These are phyloP conservation scores for Penicillium hordei DNA, from an alignment of 2,329 filamentous ascomycete genomes.

Conservation along the genomic window DNA sequence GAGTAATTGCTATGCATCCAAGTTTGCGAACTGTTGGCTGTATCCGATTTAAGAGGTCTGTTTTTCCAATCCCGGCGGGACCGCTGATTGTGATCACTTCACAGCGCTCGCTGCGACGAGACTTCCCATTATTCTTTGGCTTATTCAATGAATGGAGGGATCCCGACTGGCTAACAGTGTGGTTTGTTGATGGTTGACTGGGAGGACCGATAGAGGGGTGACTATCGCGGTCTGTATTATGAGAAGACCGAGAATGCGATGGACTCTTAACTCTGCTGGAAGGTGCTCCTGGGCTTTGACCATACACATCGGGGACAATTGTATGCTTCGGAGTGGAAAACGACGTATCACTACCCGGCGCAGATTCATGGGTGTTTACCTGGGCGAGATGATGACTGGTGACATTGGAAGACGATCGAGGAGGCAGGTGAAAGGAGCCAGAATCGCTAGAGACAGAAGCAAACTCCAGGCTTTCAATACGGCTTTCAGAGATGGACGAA, in stretches of 20 bases:
- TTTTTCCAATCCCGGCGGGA: conserved; percentile 60
- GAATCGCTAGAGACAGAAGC: conserved; percentile 59
- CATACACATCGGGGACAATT: conserved; percentile 11
- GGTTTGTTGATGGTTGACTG: conserved; percentile 35
- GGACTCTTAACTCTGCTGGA: conserved; percentile 38
- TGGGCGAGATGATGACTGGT: conserved; percentile 30
- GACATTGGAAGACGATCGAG: conserved; percentile 41
- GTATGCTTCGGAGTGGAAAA: conserved; percentile 33
- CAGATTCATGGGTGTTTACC: conserved; percentile 37
- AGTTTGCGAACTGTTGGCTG: conserved; percentile 57
- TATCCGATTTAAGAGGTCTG: conserved; percentile 58
- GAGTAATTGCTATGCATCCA: conserved; percentile 61
- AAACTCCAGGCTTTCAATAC: conserved; percentile 48
- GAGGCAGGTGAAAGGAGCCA: conserved; percentile 44
- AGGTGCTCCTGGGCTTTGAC: conserved; percentile 5
- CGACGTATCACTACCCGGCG: conserved; percentile 37
- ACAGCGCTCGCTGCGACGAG: conserved; percentile 56
- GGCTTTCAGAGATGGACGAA: conserved; percentile 54
- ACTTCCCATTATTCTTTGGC: conserved; percentile 48
- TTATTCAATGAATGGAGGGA: conserved; percentile 33
- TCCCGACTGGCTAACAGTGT: conserved; percentile 34
- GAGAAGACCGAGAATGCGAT: conserved; percentile 38
- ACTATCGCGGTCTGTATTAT: conserved; percentile 33
- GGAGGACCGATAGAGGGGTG: conserved; percentile 32
- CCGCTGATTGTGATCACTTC: conserved; percentile 61